These are phyloP conservation scores for Physcomitrellopsis africana DNA, from an alignment of 225 moss, liverwort and hornwort genomes.

Conservation along the genomic window DNA sequence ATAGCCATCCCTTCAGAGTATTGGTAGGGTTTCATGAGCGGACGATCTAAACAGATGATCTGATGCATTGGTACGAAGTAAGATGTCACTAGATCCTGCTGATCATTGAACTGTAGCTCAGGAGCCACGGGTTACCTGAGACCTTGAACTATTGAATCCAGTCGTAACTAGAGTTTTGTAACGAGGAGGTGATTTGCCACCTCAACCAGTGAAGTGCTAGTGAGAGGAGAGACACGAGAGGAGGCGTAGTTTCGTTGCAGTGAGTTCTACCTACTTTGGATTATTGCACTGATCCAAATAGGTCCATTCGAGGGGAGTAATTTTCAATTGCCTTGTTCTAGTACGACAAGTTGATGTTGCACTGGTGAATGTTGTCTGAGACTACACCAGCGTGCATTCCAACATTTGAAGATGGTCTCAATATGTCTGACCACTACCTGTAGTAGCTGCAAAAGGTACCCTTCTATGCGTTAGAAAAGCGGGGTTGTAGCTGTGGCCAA, in stretches of 20 bases:
- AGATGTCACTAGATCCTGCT: slow-evolving; percentile 45
- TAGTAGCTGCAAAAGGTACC: slow-evolving; percentile 23
- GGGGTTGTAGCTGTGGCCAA: slow-evolving; percentile 35
- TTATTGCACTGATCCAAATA: slow-evolving; percentile 46
- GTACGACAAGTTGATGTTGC: slow-evolving; percentile 42
- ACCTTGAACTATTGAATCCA: slow-evolving; percentile 32
- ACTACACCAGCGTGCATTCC: slow-evolving; percentile 30
- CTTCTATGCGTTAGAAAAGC: slow-evolving; percentile 41
- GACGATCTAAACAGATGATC: slow-evolving; percentile 41
- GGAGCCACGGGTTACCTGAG: slow-evolving; percentile 45
- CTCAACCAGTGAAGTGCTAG: slow-evolving; percentile 54
- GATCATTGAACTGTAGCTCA: slow-evolving; percentile 39
- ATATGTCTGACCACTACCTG: slow-evolving; percentile 18
- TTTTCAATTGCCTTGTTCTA: slow-evolving; percentile 40
- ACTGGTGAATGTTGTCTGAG: slow-evolving; percentile 33
- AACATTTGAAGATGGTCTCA: slow-evolving; percentile 34
- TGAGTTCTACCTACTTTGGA: slow-evolving; percentile 38
- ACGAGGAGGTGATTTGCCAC: slow-evolving; percentile 40
- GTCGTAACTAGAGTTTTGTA: slow-evolving; percentile 48
- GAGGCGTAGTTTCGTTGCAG: slow-evolving; percentile 58
- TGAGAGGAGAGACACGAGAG: slow-evolving; percentile 52
- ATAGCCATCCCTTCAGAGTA: slow-evolving; percentile 39
- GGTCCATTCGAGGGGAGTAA: slow-evolving; percentile 41
- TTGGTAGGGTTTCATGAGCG: slow-evolving; percentile 33
- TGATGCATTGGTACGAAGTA: slow-evolving; percentile 62